Percentiles rank a stretch among this genome's conserved stretches.
phyloP scores from a whole-genome alignment of 2,329 filamentous ascomycete species.

The Colletotrichum tofieldiae region DNA sequence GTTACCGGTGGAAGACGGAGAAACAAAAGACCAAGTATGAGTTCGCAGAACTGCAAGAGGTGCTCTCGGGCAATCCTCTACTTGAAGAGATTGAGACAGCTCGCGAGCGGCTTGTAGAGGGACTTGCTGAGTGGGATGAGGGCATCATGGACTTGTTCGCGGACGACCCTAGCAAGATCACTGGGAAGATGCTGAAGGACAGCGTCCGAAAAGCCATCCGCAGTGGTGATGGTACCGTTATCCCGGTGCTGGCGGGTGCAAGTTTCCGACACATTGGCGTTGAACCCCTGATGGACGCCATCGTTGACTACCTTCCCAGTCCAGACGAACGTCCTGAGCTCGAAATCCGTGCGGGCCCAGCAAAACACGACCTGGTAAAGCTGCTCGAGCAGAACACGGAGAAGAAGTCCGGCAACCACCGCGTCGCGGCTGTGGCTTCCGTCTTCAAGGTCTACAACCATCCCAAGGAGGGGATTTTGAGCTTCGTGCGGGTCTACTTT shows the following conservation, averaged over 20 bases:
- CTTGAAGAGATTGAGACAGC: constrained; percentile 82
- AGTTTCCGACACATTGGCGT: constrained; percentile 96
- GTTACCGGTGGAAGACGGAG: constrained; percentile 78
- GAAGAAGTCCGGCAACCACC: constrained; percentile 52
- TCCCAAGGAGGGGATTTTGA: constrained; percentile 85
- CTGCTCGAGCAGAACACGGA: constrained; percentile 48
- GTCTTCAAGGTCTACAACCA: constrained; percentile 98
- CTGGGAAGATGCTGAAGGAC: constrained; percentile 76
- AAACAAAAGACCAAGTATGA: constrained; percentile 51
- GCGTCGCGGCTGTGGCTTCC: constrained; percentile 69
- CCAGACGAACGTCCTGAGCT: constrained; percentile 86
- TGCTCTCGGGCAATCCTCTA: constrained; percentile 63
- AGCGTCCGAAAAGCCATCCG: constrained; percentile 83
- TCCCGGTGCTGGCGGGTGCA: constrained; percentile 91
- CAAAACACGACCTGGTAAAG: constrained; percentile 62
- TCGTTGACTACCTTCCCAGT: constrained; percentile 89
- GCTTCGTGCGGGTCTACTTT: constrained; percentile 93
- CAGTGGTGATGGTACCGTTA: constrained; percentile 78
- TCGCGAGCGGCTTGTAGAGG: constrained; percentile 83
- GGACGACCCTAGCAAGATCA: constrained; percentile 82
- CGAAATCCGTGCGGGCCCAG: constrained; percentile 78
- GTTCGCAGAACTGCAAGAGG: constrained; percentile 47
- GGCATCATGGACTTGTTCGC: constrained; percentile 88
- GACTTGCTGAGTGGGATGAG: constrained; percentile 91
- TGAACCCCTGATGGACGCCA: constrained; percentile 89